Percentiles rank a stretch among this genome's conserved stretches.
Conservation (phyloP, 2,329 filamentous ascomycete species). For the Thelonectria rubi region DNA sequence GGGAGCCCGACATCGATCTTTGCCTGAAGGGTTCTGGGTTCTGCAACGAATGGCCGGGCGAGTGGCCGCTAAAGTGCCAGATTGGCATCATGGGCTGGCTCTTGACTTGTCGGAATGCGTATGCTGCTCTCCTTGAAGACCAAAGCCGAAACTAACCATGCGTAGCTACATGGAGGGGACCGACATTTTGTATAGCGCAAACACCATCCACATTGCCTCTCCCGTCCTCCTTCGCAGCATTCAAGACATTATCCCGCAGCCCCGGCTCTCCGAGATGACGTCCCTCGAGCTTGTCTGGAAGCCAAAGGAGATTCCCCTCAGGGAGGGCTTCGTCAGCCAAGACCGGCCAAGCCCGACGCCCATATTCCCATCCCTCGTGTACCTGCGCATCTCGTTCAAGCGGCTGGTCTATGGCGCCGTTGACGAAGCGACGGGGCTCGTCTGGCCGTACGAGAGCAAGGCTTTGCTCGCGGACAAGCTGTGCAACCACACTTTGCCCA, state of each 20-base stretch:
- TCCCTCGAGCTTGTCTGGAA: conserved; percentile 33
- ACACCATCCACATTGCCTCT: conserved; percentile 39
- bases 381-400: conserved; percentile 27
- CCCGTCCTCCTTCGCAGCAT: conserved; percentile 29
- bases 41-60: conserved; percentile 29
- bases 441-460: conserved; percentile 28
- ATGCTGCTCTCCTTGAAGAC: conserved; percentile 1
- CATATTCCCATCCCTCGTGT: conserved; percentile 24
- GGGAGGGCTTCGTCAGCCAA: conserved; percentile 16
- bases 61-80: conserved; percentile 29
- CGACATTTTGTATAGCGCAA: conserved; percentile 42
- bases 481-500: conserved; percentile 19
- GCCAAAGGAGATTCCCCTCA: conserved; percentile 20
- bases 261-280: conserved; percentile 25
- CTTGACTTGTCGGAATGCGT: conserved; percentile 42
- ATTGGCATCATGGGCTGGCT: conserved; percentile 46
- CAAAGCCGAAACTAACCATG: not conserved
- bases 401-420: conserved; percentile 20
- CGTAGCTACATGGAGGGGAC: conserved; percentile 42
- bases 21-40: conserved; percentile 24
- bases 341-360: not conserved
- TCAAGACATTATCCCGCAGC: conserved; percentile 23
- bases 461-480: conserved; percentile 20
- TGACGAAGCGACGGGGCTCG: conserved; percentile 24
- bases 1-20: conserved; percentile 27